These are phyloP conservation scores for Suillus bovinus DNA, from an alignment of 768 basidiomycete species.

Conservation along the genomic window DNA sequence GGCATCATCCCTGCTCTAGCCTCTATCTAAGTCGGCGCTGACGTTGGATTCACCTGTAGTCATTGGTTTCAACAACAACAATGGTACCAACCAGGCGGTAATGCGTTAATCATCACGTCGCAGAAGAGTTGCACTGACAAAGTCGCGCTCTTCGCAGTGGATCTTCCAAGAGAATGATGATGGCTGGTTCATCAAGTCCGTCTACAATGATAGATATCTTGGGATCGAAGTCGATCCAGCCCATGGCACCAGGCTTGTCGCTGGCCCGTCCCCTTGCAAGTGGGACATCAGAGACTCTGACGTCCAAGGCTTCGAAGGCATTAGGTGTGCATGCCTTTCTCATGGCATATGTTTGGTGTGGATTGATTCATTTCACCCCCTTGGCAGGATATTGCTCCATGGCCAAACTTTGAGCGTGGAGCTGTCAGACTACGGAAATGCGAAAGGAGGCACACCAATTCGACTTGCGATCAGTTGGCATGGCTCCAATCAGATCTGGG, in stretches of 20 bases:
- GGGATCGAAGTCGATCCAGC: constrained; percentile 30
- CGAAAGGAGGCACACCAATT: constrained; percentile 44
- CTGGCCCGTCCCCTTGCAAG: constrained; percentile 39
- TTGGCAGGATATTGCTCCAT: constrained; percentile 45
- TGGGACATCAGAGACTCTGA: constrained; percentile 55
- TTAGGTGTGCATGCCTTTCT: constrained; percentile 39
- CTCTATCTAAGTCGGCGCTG: too few species aligned
- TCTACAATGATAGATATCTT: constrained; percentile 42
- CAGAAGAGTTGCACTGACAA: not conserved
- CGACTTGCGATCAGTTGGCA: constrained; percentile 50
- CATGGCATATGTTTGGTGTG: not conserved
- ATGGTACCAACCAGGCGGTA: constrained; percentile 52
- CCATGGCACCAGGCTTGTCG: constrained; percentile 39
- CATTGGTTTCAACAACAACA: constrained; percentile 46
- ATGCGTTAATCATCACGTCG: not conserved
- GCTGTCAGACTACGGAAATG: constrained; percentile 45
- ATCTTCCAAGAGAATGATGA: constrained; percentile 31
- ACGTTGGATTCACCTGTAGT: constrained; percentile 32
- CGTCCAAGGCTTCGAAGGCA: constrained; percentile 33
- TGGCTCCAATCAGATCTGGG: constrained; percentile 57
- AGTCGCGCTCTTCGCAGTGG: constrained; percentile 50
- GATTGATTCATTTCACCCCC: not conserved
- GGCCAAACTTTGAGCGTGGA: constrained; percentile 47
- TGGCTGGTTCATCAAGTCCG: constrained; percentile 46
- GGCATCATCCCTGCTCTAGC: constrained; percentile 15